Evolutionary conservation across 2,329 filamentous ascomycete species (phyloP), one percentile per base, ranked within the genome.

Genomic region (Trichoderma hamatum): DNA sequence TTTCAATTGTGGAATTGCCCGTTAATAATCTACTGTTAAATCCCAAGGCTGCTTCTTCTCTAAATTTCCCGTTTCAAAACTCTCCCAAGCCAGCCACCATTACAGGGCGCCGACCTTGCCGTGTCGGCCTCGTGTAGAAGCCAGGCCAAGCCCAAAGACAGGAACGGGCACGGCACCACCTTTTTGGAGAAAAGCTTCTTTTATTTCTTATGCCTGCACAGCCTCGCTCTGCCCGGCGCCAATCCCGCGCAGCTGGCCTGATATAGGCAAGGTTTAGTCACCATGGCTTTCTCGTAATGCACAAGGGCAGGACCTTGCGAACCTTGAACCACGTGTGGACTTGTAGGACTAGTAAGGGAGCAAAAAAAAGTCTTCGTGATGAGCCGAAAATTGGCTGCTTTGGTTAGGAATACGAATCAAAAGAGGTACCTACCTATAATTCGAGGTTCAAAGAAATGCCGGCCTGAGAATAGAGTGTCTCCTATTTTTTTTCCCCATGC

Each of bases 141-240:
- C n/a, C n/a, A n/a, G 30, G 51, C 51, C 26, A 54, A 13, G 16
- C 36, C 51, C 24, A 54, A 54, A 54, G 24, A 16, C 49, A 26
- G 16, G 51, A 24, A 54, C 26, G 9, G 24, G 24, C 26, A 30
- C 30, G 5, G 30, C 30, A 30, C 30, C 39, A 43, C 39, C 39
- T 43, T 19, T 43, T 43, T 3, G 19, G 6, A n/a, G 19, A 26
- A 65, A 65, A 65, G 24, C 64, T 59, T 59, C 52, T 59, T 58
- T 36, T 14, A n/a, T 26, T 19, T 43, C 19, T 43, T n/a, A n/a
- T 43, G 16, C 39, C 21, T 30, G 64, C 65, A 60, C 65, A 43
- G 55, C 55, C 65, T 67, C 65, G 21, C 24, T 60, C 43, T 34
- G 36, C 59, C 19, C 55, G 43, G 34, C 65, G 65, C 65, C 65